Evolutionary conservation across 1,284 basidiomycete species (phyloP).

Genomic region (Trametes polyzona): DNA sequence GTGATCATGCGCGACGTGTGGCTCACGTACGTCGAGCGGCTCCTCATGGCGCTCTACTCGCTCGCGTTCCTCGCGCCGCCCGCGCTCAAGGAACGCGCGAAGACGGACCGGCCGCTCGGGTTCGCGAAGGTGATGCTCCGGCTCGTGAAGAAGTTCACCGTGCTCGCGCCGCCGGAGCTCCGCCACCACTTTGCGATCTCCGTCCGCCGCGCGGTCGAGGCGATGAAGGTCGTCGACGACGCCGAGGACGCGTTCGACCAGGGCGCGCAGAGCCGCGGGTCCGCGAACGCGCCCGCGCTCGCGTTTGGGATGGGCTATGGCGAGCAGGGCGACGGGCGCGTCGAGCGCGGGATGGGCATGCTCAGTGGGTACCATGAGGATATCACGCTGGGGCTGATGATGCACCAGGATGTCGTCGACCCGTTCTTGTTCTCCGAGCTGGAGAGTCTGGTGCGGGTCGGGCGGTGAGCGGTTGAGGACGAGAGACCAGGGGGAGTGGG

Average conservation of each 20-base stretch:
- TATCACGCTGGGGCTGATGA: constrained; percentile 68
- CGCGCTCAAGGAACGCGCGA: constrained; percentile 70
- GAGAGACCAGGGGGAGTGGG: neutral
- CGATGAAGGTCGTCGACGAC: constrained; percentile 85
- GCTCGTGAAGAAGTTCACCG: constrained; percentile 63
- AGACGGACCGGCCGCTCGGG: constrained; percentile 58
- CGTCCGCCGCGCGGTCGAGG: constrained; percentile 80
- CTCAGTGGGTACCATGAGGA: constrained; percentile 73
- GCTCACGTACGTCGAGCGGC: constrained; percentile 81
- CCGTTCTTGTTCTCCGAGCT: constrained; percentile 72
- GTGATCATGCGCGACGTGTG: constrained; percentile 65
- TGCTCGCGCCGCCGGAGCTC: constrained; percentile 49
- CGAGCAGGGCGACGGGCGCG: constrained; percentile 66
- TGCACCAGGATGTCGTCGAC: constrained; percentile 66
- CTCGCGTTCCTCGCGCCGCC: constrained; percentile 85
- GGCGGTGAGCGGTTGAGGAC: constrained; percentile 6
- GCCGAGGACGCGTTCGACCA: constrained; percentile 75
- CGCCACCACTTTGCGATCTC: constrained; percentile 63
- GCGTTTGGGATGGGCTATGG: constrained; percentile 79
- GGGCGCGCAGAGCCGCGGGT: constrained; percentile 54
- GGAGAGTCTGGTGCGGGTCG: constrained; percentile 68
- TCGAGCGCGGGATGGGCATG: constrained; percentile 74
- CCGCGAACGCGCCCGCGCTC: constrained; percentile 56
- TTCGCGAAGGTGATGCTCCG: constrained; percentile 68
- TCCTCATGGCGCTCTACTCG: constrained; percentile 82